phyloP scores from a whole-genome alignment of 257 asterid species.

The Gentiana straminea region DNA sequence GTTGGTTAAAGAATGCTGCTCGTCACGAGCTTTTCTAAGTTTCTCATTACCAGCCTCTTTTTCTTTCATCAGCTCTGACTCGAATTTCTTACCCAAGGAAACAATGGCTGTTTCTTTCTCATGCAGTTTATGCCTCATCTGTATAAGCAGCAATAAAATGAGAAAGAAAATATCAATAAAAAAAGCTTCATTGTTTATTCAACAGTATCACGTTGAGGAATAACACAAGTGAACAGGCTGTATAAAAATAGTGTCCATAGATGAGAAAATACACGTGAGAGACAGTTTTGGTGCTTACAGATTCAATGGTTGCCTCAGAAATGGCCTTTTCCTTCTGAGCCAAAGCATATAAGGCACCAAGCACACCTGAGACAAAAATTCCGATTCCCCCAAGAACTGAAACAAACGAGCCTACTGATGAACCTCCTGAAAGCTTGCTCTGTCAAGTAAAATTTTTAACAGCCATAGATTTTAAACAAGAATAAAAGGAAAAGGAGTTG shows the following conservation, averaged over 20 bases:
- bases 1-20: constrained; percentile 31
- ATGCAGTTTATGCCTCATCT: constrained; percentile 53
- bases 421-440: constrained; percentile 32
- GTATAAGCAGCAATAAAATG: constrained; percentile 12
- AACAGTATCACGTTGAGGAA: too few species aligned
- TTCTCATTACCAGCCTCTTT: constrained; percentile 33
- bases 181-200: neutral
- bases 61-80: constrained; percentile 43
- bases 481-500: constrained; percentile 2
- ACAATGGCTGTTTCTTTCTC: constrained; percentile 42
- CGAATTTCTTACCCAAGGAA: constrained; percentile 36
- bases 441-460: constrained; percentile 10
- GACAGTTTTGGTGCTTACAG: constrained; percentile 38
- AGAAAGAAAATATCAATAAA: constrained; percentile 2
- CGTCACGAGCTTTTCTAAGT: constrained; percentile 35
- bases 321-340: constrained; percentile 39
- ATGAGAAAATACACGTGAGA: too few species aligned
- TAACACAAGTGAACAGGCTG: too few species aligned
- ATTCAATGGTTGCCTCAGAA: constrained; percentile 52
- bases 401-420: constrained; percentile 29
- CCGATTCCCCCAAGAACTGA: constrained; percentile 57
- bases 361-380: constrained; percentile 48
- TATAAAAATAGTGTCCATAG: too few species aligned
- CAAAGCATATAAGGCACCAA: constrained; percentile 56
- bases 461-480: constrained; percentile 21